A percentile compares a stretch with the other conserved stretches of the same genome.
Conservation (phyloP, 2,329 filamentous ascomycete species). For the Chrysoporthe austroafricana region DNA sequence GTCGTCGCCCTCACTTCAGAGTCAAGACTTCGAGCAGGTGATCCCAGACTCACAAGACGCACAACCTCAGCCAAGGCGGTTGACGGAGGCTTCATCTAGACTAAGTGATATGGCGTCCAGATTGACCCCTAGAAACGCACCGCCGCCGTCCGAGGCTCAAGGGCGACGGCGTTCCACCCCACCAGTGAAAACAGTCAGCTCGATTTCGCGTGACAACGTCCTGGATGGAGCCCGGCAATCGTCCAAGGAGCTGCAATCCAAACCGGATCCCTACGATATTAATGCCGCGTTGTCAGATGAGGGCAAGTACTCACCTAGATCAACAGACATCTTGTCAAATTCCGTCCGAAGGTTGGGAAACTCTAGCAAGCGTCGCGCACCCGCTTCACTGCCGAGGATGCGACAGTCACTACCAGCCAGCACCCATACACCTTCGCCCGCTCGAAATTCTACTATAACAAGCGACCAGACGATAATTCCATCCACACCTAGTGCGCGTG, state of each 20-base stretch:
- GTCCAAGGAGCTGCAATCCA: neutral
- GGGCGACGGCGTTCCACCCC: neutral
- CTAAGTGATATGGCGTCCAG: too few relatives aligned
- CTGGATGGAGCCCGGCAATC: neutral
- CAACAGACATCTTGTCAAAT: neutral
- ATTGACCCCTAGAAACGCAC: neutral
- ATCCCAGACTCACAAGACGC: conserved; percentile 20
- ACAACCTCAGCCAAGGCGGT: neutral
- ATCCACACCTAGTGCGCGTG: conserved; percentile 11
- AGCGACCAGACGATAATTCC: neutral
- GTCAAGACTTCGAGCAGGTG: conserved; percentile 10
- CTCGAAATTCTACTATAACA: neutral
- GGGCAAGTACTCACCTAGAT: neutral
- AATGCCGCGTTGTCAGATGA: conserved; percentile 15
- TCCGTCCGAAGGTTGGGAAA: conserved; percentile 23
- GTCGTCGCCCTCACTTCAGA: neutral
- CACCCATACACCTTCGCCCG: neutral
- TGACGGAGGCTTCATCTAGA: neutral
- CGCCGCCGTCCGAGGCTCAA: neutral
- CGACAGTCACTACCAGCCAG: neutral
- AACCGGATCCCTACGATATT: conserved; percentile 27
- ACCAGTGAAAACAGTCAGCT: neutral
- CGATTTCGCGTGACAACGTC: neutral
- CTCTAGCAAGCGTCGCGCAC: neutral
- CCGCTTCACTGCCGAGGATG: neutral